Evolutionary conservation across 78 protist species (phyloP), one percentile per base, ranked within the genome.

Genomic region (Dictyostelium purpureum): DNA sequence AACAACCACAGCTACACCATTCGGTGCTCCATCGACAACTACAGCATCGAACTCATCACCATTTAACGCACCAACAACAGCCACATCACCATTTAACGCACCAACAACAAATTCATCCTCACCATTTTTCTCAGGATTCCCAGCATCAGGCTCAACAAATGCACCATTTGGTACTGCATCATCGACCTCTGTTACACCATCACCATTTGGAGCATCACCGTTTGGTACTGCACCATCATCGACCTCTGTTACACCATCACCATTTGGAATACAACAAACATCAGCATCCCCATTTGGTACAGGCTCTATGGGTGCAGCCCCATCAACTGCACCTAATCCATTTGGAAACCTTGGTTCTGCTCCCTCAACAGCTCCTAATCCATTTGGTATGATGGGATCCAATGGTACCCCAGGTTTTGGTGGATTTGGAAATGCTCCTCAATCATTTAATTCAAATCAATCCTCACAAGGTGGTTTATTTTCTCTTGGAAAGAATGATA

Each of bases 151-250:
- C n/a, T n/a, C n/a, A n/a, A n/a, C n/a, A n/a, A n/a, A n/a, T n/a
- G n/a, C 79, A 47, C 77, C 77, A 42, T 57, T 57, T 26, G 66
- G 66, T 26, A 57, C 52, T 3, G 12, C 79, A 47, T 28, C 70
- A 31, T 24, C 77, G 21, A n/a, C 51, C 12, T 45, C 76, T 6
- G 9, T 52, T 4, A 18, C 76, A 61, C 42, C 65, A 56, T 18
- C 6, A 4, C 56, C 26, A 42, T 73, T 73, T 47, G 79, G 63
- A 16, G 11, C 56, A 24, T 11, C 79, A 47, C 77, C 77, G n/a
- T 57, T 57, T 26, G 66, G 66, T 26, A 57, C 52, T 3, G 12
- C 79, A 47, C 21, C 26, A 35, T 28, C 70, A 31, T 24, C 77
- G 21, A n/a, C 51, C 12, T 45, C 76, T 6, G 9, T 52, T 4